Conservation (phyloP, 257 asterid species). For the Solanum chilense region DNA sequence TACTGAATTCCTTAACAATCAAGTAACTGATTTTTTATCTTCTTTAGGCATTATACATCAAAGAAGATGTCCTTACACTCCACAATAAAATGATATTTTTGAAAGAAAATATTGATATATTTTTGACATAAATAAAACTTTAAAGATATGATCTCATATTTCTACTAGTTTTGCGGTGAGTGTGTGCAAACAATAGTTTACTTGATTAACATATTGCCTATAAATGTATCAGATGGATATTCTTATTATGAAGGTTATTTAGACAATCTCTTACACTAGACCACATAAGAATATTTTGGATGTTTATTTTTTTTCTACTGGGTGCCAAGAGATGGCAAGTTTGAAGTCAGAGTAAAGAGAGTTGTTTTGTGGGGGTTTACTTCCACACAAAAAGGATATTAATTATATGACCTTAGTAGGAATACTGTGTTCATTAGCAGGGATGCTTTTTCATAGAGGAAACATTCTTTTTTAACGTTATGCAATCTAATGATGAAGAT, state of each 20-base stretch:
- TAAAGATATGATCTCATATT: no score
- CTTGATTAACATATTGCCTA: not conserved
- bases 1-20: no score
- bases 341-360: not conserved
- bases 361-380: not conserved
- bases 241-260: not conserved
- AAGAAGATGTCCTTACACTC: not conserved
- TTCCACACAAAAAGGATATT: not conserved
- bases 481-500: not conserved
- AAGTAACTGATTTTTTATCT: not conserved
- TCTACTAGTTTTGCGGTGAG: not conserved
- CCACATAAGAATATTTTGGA: not conserved
- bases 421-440: not conserved
- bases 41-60: not conserved
- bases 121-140: not conserved
- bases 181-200: not conserved
- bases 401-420: not conserved
- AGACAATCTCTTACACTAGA: not conserved
- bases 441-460: not conserved
- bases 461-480: no score
- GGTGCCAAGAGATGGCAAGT: not conserved
- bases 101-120: not conserved
- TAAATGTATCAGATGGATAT: no score
- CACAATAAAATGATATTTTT: not conserved
- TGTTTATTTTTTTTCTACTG: not conserved